Evolutionary conservation across 176 grass and related monocot species (phyloP), one percentile per base, ranked within the genome.

Genomic region (Oryza glumipatula): DNA sequence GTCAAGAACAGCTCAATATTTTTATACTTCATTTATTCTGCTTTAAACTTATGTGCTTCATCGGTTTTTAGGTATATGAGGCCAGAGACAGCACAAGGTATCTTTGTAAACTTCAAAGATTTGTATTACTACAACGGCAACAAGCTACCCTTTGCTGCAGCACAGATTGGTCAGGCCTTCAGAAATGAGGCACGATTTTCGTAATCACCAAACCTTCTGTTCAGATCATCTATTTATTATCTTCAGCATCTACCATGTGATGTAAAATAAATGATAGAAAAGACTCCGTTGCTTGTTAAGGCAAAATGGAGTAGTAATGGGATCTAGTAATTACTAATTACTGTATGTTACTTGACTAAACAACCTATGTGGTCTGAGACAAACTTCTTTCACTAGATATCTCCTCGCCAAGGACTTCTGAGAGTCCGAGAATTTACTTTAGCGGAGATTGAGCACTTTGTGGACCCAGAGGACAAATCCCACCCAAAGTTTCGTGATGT

Each of bases 401-500:
- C 93, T 48, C 95, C 95, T 13, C 92, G 95, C 56, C 95, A 95
- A 94, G 95, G 95, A 45, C 95, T 98, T 88, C 65, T 98, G 51
- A 88, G 95, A 88, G 95, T 95, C 24, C 92, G 95, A 24, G 95
- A 98, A 69, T 98, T 98, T 68, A 98, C 95, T 43, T 75, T 98
- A 65, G 95, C 90, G 1, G 95, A 97, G 80, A 98, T 98, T 81
- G 95, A 98, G 86, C 95, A 95, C 73, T 98, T 98, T 86, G 92
- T 98, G 72, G 95, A 98, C 76, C 95, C 95, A 60, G 92, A 98
- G 82, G 95, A 98, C 47, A 98, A 98, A 77, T 98, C 95, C 19
- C 95, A 98, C 67, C 93, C 91, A 70, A 98, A 93, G 77, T 98
- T 98, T 76, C 65, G 67, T 88, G 91, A 98, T 79, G 87, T 98